A percentile compares a stretch with the other conserved stretches of the same genome.
These are phyloP conservation scores for Staphylotrichum longicolle DNA, from an alignment of 495 filamentous ascomycete species.

Conservation along the genomic window DNA sequence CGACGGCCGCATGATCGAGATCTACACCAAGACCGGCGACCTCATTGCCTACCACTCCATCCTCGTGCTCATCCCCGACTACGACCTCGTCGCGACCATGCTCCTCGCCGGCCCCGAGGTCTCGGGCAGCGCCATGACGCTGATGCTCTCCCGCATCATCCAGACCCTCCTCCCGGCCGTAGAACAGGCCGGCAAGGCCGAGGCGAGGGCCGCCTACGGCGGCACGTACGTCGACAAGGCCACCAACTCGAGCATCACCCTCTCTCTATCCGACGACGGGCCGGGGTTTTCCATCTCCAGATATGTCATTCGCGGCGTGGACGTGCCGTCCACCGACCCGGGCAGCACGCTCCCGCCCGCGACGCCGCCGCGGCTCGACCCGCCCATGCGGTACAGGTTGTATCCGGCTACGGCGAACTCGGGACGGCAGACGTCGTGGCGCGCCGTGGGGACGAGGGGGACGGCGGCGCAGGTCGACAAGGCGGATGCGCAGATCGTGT, in stretches of 20 bases:
- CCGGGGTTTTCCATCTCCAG: conserved; percentile 5
- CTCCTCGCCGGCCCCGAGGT: conserved; percentile 42
- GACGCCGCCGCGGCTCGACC: not conserved
- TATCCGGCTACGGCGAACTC: not conserved
- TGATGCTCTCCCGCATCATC: conserved; percentile 38
- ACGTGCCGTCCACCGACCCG: not conserved
- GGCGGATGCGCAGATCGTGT: conserved; percentile 21
- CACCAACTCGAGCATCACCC: conserved; percentile 44
- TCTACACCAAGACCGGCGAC: conserved; percentile 59
- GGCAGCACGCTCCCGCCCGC: not conserved
- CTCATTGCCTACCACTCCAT: conserved; percentile 47
- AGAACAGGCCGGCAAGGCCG: conserved; percentile 45
- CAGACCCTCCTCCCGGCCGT: conserved; percentile 43
- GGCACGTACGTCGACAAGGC: conserved; percentile 40
- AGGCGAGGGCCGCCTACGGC: conserved; percentile 37
- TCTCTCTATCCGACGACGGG: conserved; percentile 43
- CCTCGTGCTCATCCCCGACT: conserved; percentile 51
- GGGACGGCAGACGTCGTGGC: not conserved
- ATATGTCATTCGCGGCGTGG: conserved; percentile 1
- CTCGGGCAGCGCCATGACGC: conserved; percentile 22
- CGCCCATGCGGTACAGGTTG: not conserved
- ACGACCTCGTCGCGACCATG: conserved; percentile 51
- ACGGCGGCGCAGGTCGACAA: conserved; percentile 24
- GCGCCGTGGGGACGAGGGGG: conserved; percentile 25
- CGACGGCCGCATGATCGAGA: conserved; percentile 44